Evolutionary conservation across 75 land plant genomes (phyloP).

Genomic region (Pseudotsuga menziesii): DNA sequence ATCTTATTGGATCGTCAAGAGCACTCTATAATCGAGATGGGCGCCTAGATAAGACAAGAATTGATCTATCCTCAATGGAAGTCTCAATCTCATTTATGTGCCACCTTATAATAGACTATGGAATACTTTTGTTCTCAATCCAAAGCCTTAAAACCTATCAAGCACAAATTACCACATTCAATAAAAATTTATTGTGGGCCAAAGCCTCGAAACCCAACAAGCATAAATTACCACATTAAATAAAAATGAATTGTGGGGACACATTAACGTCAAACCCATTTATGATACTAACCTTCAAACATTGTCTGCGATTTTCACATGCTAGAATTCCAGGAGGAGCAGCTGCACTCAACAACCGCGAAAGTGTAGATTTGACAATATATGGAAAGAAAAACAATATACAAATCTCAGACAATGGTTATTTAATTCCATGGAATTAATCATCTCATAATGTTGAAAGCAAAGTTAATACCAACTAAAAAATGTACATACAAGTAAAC

Average conservation of each 20-base stretch:
- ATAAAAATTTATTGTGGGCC: constrained; percentile 23
- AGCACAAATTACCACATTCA: not conserved
- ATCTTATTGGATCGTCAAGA: constrained; percentile 85
- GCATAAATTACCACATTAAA: not conserved
- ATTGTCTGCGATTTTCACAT: constrained; percentile 86
- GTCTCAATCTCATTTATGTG: constrained; percentile 75
- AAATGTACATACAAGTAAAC: not conserved
- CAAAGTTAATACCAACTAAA: not conserved
- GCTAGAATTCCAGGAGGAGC: constrained; percentile 86
- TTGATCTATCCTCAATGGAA: constrained; percentile 32
- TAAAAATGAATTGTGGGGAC: not conserved
- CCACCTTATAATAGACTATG: constrained; percentile 61
- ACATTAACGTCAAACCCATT: not conserved
- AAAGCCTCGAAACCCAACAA: constrained; percentile 75
- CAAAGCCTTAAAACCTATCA: constrained; percentile 84
- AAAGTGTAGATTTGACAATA: constrained; percentile 61
- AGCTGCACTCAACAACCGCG: constrained; percentile 76
- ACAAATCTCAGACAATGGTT: constrained; percentile 18
- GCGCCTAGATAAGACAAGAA: constrained; percentile 33
- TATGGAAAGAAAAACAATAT: constrained; percentile 14
- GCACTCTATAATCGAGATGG: constrained; percentile 63
- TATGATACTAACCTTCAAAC: constrained; percentile 59
- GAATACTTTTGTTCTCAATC: constrained; percentile 68
- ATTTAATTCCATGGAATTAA: not conserved
- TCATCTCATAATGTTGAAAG: not conserved